Conservation (phyloP, 2,329 filamentous ascomycete species). For the Aspergillus sp. region DNA sequence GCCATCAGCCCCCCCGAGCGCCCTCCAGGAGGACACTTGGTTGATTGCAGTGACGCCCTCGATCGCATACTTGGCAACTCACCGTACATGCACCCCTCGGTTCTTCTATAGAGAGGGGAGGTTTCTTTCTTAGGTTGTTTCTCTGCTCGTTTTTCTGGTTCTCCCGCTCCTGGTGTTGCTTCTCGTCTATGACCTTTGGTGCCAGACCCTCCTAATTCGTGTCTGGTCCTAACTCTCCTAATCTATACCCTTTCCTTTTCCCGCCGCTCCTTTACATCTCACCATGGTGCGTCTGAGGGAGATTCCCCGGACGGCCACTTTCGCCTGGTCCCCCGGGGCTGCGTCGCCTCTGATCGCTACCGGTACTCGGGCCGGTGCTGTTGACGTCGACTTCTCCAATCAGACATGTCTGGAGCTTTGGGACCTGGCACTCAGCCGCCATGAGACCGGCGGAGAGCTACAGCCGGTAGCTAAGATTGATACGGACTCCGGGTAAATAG, state of each 20-base stretch:
- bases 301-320: constrained; percentile 93
- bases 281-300: constrained; percentile 94
- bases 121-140: constrained; percentile 16
- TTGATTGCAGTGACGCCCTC: constrained; percentile 29
- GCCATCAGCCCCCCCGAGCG: constrained; percentile 27
- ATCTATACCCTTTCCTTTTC: constrained; percentile 25
- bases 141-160: constrained; percentile 7
- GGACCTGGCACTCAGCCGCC: constrained; percentile 82
- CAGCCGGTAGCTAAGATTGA: constrained; percentile 80
- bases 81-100: constrained; percentile 28
- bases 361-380: constrained; percentile 89
- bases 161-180: constrained; percentile 5
- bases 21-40: constrained; percentile 46
- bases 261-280: constrained; percentile 26
- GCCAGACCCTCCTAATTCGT: constrained; percentile 12
- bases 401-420: constrained; percentile 96
- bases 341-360: constrained; percentile 82
- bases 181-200: constrained; percentile 21
- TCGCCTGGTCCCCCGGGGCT: constrained; percentile 89
- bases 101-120: constrained; percentile 33
- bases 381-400: constrained; percentile 96
- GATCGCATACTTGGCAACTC: constrained; percentile 25
- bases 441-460: constrained; percentile 75
- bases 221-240: constrained; percentile 19
- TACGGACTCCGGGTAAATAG: constrained; percentile 77